Evolutionary conservation across 352 stramenopile genomes (phyloP).

Genomic region (Phytopythium ostracodes): DNA sequence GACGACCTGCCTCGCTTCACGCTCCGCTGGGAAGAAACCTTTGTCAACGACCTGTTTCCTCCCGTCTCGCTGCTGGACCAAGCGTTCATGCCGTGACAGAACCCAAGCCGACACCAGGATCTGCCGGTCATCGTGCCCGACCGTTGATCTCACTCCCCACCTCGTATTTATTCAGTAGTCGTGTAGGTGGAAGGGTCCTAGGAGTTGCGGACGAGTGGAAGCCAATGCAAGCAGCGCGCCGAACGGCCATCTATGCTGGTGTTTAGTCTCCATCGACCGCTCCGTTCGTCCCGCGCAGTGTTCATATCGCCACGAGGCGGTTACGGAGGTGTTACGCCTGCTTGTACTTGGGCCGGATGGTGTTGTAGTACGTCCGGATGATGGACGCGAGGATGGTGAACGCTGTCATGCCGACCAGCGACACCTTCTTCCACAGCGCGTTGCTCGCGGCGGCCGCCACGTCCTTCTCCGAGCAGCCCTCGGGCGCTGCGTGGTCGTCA

Average conservation of each 20-base stretch:
- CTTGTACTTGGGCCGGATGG: slow-evolving; percentile 62
- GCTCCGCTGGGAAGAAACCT: slow-evolving; percentile 40
- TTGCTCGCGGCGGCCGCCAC: slow-evolving; percentile 34
- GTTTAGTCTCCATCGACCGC: background rate
- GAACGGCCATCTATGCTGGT: background rate
- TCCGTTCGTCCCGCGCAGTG: background rate
- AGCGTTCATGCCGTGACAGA: slow-evolving; percentile 12
- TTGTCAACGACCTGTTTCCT: slow-evolving; percentile 35
- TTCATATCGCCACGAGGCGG: background rate
- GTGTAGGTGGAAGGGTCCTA: background rate
- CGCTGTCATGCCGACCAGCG: slow-evolving; percentile 45
- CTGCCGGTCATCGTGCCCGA: background rate
- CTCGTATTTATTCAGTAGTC: slow-evolving; percentile 7
- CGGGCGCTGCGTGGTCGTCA: slow-evolving; percentile 18
- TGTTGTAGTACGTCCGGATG: slow-evolving; percentile 61
- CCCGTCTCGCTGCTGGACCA: slow-evolving; percentile 21
- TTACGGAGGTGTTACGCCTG: too few relatives aligned
- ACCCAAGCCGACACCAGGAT: background rate
- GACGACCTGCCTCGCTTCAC: slow-evolving; percentile 36
- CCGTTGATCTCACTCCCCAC: too few relatives aligned
- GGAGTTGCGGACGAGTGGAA: background rate
- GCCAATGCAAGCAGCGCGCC: background rate
- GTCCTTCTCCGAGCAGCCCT: slow-evolving; percentile 44
- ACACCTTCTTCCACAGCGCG: slow-evolving; percentile 45
- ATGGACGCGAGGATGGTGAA: slow-evolving; percentile 62